phyloP scores from a whole-genome alignment of 2,329 filamentous ascomycete genomes.

The Epichloe glyceriae region DNA sequence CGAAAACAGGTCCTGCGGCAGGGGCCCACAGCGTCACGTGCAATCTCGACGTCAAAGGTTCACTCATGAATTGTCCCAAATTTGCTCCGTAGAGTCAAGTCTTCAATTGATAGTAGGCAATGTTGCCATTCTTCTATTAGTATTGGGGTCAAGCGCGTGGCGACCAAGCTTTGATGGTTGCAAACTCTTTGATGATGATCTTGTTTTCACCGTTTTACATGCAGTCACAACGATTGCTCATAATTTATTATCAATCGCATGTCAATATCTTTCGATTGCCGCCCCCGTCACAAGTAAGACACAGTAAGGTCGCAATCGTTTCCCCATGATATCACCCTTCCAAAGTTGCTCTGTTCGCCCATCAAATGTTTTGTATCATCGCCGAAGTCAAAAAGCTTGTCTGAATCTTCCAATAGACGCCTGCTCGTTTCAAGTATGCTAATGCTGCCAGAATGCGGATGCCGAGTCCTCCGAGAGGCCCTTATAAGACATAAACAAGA shows the following conservation, averaged over 20 bases:
- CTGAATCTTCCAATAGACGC: neutral
- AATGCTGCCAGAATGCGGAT: neutral
- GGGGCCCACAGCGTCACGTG: conserved; percentile 7
- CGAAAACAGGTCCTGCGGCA: neutral
- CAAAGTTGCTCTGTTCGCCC: neutral
- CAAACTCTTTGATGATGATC: too few relatives aligned
- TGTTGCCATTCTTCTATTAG: too few relatives aligned
- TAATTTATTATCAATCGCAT: neutral
- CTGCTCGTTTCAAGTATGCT: neutral
- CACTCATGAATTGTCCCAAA: too few relatives aligned
- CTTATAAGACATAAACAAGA: neutral
- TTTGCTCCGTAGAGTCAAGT: too few relatives aligned
- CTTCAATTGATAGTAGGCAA: too few relatives aligned
- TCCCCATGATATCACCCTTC: too few relatives aligned
- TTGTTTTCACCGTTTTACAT: too few relatives aligned
- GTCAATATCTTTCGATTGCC: neutral
- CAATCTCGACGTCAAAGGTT: neutral
- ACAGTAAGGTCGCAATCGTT: neutral
- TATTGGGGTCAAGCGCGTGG: too few relatives aligned
- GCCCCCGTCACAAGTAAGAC: neutral
- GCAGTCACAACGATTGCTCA: neutral
- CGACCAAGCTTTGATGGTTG: too few relatives aligned
- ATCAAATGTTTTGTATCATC: neutral
- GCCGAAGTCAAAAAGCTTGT: neutral
- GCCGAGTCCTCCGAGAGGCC: neutral